Base-by-base conservation (phyloP, 164 flowering plant genomes). In the Piper longum region DNA sequence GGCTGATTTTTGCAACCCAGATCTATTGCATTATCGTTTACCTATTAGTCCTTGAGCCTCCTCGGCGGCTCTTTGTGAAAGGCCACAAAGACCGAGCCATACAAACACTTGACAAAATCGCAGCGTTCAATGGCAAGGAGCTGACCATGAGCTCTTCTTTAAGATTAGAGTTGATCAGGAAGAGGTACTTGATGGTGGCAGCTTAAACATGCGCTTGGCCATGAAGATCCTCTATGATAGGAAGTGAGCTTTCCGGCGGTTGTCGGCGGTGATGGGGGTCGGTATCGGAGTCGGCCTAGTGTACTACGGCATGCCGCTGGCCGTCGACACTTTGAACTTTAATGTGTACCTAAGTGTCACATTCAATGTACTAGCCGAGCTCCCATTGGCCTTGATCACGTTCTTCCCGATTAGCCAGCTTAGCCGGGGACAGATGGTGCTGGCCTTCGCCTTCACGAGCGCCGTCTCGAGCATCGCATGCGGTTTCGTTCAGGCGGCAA, bases 271-370 rank as follows among this genome's bases (percentile, higher is more conserved):
- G 4, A 81, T 82, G 88, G 63, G 44, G 2, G 67, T 74, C 0
- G 79, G 73, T 0, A 79, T 85, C 11, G 95, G 98, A 1, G 60
- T 80, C 8, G 96, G 96, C 1, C 16, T 84, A 61, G 78, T 81
- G 1, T 91, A 88, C 66, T 88, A 80, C 57, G 96, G 95, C 1
- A 80, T 87, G 81, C 85, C 87, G 16, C 69, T 91, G 5, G 85
- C 78, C 3, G 63, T 86, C 0, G 85, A 82, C 0, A 76, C 73
- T 61, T 44, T 87, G 56, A 48, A 66, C 0, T 74, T 79, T 63
- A 71, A 81, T 59, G 66, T 81, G 26, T 88, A 87, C 75, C 52
- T 84, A 54, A 77, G 81, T n/a, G 84, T 75, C 1, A 64, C 87
- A 0, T 57, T 85, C 6, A 87, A 84, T 36, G 93, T 88, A 0